Percentiles rank a stretch among this genome's conserved stretches.
These are phyloP conservation scores for Ogataea sp. DNA, from an alignment of 805 yeast genomes.

Conservation along the genomic window DNA sequence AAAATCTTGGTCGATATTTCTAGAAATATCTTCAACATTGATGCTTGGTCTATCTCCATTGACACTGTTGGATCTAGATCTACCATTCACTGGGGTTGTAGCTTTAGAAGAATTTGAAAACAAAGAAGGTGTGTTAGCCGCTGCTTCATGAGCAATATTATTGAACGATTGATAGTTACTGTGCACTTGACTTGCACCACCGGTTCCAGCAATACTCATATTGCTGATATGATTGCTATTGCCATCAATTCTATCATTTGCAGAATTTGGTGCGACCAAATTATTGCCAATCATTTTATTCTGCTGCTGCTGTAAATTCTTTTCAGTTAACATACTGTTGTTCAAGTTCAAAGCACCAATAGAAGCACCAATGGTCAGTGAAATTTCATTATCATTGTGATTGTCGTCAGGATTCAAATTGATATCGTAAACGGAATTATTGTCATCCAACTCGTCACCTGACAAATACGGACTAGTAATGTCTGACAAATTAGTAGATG, in stretches of 20 bases:
- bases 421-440: slow-evolving; percentile 3
- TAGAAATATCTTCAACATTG: slow-evolving; percentile 17
- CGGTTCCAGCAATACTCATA: too few species aligned
- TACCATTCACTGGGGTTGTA: slow-evolving; percentile 24
- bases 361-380: slow-evolving; percentile 9
- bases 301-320: slow-evolving; percentile 13
- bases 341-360: slow-evolving; percentile 10
- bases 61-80: slow-evolving; percentile 24
- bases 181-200: too few species aligned
- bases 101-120: slow-evolving; percentile 40
- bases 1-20: not conserved
- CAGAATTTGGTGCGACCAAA: too few species aligned
- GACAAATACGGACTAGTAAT: slow-evolving; percentile 21
- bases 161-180: not conserved
- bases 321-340: slow-evolving; percentile 11
- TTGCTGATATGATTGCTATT: slow-evolving; percentile 1
- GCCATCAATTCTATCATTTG: too few species aligned
- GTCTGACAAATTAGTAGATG: slow-evolving; percentile 12
- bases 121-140: slow-evolving; percentile 45
- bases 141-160: slow-evolving; percentile 31
- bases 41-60: slow-evolving; percentile 7
- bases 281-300: not conserved
- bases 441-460: slow-evolving; percentile 17
- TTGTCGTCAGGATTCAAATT: not conserved
- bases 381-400: slow-evolving; percentile 10